phyloP scores from a whole-genome alignment of 2,329 filamentous ascomycete species.

The Mollisia scopiformis region DNA sequence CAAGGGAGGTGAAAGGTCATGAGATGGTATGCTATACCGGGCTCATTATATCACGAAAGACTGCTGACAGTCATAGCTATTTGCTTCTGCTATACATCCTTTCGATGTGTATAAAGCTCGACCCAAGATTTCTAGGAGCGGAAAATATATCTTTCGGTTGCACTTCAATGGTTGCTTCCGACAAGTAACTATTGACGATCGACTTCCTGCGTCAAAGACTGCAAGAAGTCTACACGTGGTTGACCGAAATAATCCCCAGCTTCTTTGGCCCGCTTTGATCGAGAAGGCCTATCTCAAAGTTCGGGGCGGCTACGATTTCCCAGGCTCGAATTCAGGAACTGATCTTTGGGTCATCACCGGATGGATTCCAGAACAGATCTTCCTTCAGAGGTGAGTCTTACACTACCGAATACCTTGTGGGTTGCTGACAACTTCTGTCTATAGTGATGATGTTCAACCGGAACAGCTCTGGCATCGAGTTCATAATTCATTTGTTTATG shows the following conservation, averaged over 20 bases:
- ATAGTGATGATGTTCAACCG: slow-evolving; percentile 75
- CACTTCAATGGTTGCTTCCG: slow-evolving; percentile 95
- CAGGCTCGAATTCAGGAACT: slow-evolving; percentile 94
- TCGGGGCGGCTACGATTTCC: slow-evolving; percentile 94
- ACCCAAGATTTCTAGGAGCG: slow-evolving; percentile 72
- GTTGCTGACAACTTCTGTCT: slow-evolving; percentile 4
- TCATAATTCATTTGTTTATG: slow-evolving; percentile 71
- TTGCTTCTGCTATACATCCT: slow-evolving; percentile 75
- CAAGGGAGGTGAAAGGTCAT: slow-evolving; percentile 69
- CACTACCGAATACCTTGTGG: background rate
- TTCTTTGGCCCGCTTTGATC: slow-evolving; percentile 89
- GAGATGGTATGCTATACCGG: slow-evolving; percentile 59
- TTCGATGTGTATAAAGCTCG: slow-evolving; percentile 61
- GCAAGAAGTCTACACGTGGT: slow-evolving; percentile 82
- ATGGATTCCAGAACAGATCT: slow-evolving; percentile 96
- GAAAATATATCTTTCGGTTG: slow-evolving; percentile 90
- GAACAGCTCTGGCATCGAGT: slow-evolving; percentile 79
- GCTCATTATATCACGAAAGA: background rate
- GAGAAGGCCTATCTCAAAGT: slow-evolving; percentile 98
- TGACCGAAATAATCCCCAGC: slow-evolving; percentile 77
- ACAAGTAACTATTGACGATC: slow-evolving; percentile 86
- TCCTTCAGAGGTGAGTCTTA: slow-evolving; percentile 69
- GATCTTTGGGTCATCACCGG: slow-evolving; percentile 92
- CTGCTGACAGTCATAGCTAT: slow-evolving; percentile 52
- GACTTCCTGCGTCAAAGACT: slow-evolving; percentile 77